These are phyloP conservation scores for Phytophthora hibernalis DNA, from an alignment of 352 stramenopile genomes.

Conservation along the genomic window DNA sequence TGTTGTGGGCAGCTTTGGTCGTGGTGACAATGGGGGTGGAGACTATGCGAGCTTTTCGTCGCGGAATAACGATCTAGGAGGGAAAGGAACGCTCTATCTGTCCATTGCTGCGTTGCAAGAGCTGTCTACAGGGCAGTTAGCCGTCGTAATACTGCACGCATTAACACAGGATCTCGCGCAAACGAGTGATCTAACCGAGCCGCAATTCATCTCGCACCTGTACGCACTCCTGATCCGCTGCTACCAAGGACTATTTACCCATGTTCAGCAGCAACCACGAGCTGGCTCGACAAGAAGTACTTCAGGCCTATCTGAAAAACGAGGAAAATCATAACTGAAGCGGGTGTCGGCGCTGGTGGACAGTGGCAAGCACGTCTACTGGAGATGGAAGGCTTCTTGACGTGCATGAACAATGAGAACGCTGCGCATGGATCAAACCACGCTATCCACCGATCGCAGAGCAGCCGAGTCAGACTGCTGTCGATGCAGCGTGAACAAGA, in stretches of 20 bases:
- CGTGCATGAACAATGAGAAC: constrained; percentile 25
- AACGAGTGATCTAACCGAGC: constrained; percentile 51
- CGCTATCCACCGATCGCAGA: constrained; percentile 18
- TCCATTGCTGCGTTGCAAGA: constrained; percentile 39
- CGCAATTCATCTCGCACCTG: constrained; percentile 55
- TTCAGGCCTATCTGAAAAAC: not conserved
- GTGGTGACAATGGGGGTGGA: constrained; percentile 3
- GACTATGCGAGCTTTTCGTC: constrained; percentile 28
- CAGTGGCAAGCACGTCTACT: constrained; percentile 54
- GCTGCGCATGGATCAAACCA: not conserved
- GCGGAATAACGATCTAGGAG: not conserved
- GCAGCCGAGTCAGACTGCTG: constrained; percentile 38
- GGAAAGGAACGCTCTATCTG: constrained; percentile 42
- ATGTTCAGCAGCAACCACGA: constrained; percentile 25
- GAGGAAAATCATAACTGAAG: constrained; percentile 10
- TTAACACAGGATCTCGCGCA: constrained; percentile 41
- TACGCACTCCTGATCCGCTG: constrained; percentile 63
- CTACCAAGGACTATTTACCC: constrained; percentile 65
- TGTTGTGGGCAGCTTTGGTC: constrained; percentile 25
- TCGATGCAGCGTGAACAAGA: constrained; percentile 21
- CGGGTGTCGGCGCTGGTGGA: not conserved
- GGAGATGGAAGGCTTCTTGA: constrained; percentile 67
- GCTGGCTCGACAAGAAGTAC: not conserved
- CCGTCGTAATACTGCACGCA: constrained; percentile 64
- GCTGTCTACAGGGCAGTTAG: constrained; percentile 58